These are phyloP conservation scores for Aspergillus luchuensis DNA, from an alignment of 2,329 filamentous ascomycete species.

Conservation along the genomic window DNA sequence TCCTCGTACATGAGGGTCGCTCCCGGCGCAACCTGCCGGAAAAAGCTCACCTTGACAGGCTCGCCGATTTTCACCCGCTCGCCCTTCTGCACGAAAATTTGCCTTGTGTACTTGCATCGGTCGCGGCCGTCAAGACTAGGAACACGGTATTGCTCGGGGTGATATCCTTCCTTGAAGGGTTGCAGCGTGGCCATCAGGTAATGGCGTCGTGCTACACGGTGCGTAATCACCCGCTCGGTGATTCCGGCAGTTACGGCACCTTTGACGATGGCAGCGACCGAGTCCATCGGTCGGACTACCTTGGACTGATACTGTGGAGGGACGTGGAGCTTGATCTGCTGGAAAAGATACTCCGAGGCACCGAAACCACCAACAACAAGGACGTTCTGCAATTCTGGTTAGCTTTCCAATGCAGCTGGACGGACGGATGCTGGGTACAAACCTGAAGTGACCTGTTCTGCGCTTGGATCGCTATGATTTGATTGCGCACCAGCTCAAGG, in stretches of 20 bases:
- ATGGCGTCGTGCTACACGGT: slow-evolving; percentile 93
- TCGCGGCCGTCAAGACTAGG: slow-evolving; percentile 96
- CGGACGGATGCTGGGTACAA: slow-evolving; percentile 27
- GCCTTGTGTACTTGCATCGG: slow-evolving; percentile 95
- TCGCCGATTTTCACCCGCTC: slow-evolving; percentile 99
- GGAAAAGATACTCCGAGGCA: slow-evolving; percentile 97
- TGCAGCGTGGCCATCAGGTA: slow-evolving; percentile 99
- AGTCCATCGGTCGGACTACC: slow-evolving; percentile 98
- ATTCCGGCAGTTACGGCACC: slow-evolving; percentile 97
- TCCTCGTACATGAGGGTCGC: slow-evolving; percentile 99
- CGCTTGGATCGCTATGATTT: slow-evolving; percentile 98
- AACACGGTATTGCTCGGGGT: slow-evolving; percentile 96
- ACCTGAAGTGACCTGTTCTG: slow-evolving; percentile 89
- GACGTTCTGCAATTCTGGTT: slow-evolving; percentile 65
- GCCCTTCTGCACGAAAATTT: slow-evolving; percentile 98
- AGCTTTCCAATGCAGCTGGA: slow-evolving; percentile 15
- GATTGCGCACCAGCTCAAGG: slow-evolving; percentile 91
- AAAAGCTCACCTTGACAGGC: slow-evolving; percentile 97
- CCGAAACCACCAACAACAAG: slow-evolving; percentile 97
- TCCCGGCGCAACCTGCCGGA: slow-evolving; percentile 94
- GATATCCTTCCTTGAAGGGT: slow-evolving; percentile 98
- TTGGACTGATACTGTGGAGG: slow-evolving; percentile 98
- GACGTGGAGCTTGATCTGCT: slow-evolving; percentile 98
- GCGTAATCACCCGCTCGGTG: slow-evolving; percentile 93
- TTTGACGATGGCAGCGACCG: slow-evolving; percentile 97